These are phyloP conservation scores for Fragilaria crotonensis DNA, from an alignment of 108 stramenopile genomes.

Conservation along the genomic window DNA sequence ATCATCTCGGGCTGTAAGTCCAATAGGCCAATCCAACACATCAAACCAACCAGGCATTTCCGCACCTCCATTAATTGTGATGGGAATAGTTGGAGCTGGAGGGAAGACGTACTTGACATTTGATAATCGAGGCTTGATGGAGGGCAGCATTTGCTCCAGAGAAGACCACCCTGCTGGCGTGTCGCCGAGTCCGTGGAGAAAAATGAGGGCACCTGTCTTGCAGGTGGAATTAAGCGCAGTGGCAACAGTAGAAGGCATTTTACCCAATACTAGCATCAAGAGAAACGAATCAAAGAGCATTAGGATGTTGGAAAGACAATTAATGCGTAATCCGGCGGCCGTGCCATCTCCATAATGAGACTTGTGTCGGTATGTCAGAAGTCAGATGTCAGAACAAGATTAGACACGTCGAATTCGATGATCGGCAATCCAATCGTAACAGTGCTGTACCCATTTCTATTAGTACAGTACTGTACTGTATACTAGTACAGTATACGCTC, in stretches of 20 bases:
- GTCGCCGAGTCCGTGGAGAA: conserved; percentile 75
- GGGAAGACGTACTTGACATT: conserved; percentile 72
- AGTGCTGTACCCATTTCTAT: no score
- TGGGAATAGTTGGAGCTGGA: conserved; percentile 64
- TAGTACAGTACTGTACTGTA: no score
- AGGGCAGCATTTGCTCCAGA: conserved; percentile 39
- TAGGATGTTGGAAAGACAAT: no score
- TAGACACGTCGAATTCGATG: no score
- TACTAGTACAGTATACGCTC: no score
- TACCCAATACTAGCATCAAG: no score
- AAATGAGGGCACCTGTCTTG: conserved; percentile 48
- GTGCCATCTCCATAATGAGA: no score
- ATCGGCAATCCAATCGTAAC: no score
- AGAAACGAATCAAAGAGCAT: no score
- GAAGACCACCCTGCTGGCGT: conserved; percentile 72
- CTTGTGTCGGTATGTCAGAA: no score
- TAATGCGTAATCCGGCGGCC: no score
- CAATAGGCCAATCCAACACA: conserved; percentile 84
- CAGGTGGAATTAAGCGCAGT: not conserved
- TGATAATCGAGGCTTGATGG: conserved; percentile 35
- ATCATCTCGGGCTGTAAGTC: conserved; percentile 57
- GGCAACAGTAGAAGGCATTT: not conserved
- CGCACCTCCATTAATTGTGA: conserved; percentile 77
- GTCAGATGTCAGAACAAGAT: no score
- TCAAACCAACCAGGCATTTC: conserved; percentile 90